phyloP scores from a whole-genome alignment of 75 land plant genomes.

The Larix kaempferi region DNA sequence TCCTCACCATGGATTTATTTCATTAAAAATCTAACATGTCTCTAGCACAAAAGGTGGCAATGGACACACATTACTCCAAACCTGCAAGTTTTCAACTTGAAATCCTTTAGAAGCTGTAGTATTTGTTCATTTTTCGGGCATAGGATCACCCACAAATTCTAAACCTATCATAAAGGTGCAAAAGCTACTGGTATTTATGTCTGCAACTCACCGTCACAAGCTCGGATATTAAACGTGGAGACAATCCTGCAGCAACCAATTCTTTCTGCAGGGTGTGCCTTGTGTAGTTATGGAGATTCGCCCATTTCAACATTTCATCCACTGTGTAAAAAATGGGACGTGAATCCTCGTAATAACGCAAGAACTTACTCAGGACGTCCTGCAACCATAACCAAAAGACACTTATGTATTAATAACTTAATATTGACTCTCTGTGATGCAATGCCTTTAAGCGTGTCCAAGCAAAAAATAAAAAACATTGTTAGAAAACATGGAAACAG shows the following conservation, averaged over 20 bases:
- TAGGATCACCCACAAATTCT: background rate
- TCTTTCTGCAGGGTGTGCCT: slow-evolving; percentile 44
- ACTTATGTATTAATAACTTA: background rate
- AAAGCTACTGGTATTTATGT: background rate
- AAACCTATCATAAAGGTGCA: background rate
- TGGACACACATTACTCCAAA: background rate
- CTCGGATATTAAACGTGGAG: slow-evolving; percentile 64
- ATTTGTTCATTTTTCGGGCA: background rate
- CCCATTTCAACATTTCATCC: slow-evolving; percentile 90
- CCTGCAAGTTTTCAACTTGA: background rate
- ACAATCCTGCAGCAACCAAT: slow-evolving; percentile 56
- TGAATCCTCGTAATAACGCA: slow-evolving; percentile 58
- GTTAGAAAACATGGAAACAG: background rate
- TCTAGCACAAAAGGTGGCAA: background rate
- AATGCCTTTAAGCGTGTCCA: background rate
- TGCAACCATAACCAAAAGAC: slow-evolving; percentile 10
- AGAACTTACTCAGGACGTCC: slow-evolving; percentile 51
- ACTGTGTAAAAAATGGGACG: slow-evolving; percentile 73
- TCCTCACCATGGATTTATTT: background rate
- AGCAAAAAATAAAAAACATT: background rate
- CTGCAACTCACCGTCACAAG: slow-evolving; percentile 78
- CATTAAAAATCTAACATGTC: background rate
- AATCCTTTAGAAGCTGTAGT: background rate
- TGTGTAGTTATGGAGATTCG: slow-evolving; percentile 66
- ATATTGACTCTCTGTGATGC: background rate